These are phyloP conservation scores for Cymbidium sinense DNA, from an alignment of 106 monocot genomes.

Conservation along the genomic window DNA sequence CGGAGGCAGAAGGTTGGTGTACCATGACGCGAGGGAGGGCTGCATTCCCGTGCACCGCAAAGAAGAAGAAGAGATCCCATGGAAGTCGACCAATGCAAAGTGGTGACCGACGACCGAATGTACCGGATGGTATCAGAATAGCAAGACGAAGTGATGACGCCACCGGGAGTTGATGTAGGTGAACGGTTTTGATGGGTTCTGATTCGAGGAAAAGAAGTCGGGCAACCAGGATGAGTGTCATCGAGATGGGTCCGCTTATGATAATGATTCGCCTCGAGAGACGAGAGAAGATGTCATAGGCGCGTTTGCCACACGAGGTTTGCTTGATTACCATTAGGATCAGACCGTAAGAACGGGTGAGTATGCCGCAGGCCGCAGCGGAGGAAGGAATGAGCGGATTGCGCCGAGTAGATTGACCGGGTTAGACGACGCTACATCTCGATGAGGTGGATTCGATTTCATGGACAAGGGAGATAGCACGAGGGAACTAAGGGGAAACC, in stretches of 20 bases:
- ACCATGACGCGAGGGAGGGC: conserved; percentile 87
- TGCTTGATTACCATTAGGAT: no score
- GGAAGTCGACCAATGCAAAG: conserved; percentile 73
- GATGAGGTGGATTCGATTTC: no score
- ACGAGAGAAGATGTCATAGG: conserved; percentile 96
- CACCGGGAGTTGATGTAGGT: conserved; percentile 92
- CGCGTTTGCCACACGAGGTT: conserved; percentile 85
- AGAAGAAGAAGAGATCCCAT: conserved; percentile 62
- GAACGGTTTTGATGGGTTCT: conserved; percentile 79
- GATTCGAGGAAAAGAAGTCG: conserved; percentile 96
- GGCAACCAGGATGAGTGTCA: conserved; percentile 78
- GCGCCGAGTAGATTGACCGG: no score
- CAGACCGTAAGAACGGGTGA: no score
- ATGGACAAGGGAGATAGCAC: no score
- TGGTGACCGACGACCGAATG: no score
- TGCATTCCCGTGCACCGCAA: conserved; percentile 49
- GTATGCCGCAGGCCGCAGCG: no score
- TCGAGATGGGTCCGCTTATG: conserved; percentile 80
- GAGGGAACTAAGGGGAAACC: no score
- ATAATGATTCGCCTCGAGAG: conserved; percentile 85
- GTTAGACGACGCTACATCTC: no score
- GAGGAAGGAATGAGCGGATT: no score
- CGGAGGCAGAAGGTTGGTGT: conserved; percentile 69
- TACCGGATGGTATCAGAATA: conserved; percentile 94
- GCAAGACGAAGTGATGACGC: conserved; percentile 76